Conservation (phyloP, 306 rosid species). For the Acmispon strigosus region DNA sequence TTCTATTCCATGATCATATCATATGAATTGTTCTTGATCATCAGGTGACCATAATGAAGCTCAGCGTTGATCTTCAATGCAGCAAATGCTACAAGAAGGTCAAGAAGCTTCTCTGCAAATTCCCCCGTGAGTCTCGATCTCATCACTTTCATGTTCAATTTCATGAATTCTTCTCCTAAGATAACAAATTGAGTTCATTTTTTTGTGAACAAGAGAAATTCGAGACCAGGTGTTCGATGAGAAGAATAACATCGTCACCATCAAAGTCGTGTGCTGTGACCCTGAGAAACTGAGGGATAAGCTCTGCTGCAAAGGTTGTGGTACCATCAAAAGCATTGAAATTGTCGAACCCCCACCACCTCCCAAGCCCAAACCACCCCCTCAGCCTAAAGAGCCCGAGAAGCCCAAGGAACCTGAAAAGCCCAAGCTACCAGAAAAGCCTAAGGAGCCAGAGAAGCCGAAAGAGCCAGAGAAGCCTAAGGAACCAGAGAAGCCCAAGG, state of each 20-base stretch:
- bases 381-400: neutral
- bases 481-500: neutral
- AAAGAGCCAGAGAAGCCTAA: conserved; percentile 5
- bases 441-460: neutral
- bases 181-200: conserved; percentile 30
- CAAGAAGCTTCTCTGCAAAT: conserved; percentile 64
- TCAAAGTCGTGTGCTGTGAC: conserved; percentile 68
- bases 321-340: conserved; percentile 53
- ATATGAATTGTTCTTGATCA: too few relatives aligned
- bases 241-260: conserved; percentile 48
- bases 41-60: conserved; percentile 52
- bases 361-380: conserved; percentile 27
- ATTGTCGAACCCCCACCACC: conserved; percentile 55
- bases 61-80: conserved; percentile 73
- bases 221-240: conserved; percentile 71
- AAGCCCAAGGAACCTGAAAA: neutral
- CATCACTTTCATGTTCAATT: neutral
- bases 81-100: conserved; percentile 64
- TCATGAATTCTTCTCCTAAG: too few relatives aligned
- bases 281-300: conserved; percentile 68
- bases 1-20: neutral
- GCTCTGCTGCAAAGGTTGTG: conserved; percentile 50
- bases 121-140: conserved; percentile 78
- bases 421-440: neutral
- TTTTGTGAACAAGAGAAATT: conserved; percentile 66